Conservation (phyloP, 169 alveolate species). For the Plasmodium coatneyi region DNA sequence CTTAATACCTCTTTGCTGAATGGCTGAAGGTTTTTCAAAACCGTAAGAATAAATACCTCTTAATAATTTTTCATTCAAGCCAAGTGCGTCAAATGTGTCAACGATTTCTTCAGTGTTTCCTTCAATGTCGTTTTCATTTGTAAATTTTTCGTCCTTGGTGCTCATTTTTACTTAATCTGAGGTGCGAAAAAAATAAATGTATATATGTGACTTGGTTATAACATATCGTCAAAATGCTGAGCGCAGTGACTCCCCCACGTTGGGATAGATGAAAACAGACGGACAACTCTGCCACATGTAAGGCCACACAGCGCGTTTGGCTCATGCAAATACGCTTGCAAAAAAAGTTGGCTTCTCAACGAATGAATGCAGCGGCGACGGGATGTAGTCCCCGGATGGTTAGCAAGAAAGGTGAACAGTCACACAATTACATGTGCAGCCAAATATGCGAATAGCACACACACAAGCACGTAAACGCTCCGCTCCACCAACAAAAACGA, state of each 20-base stretch:
- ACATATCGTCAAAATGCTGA: not conserved
- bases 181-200: not conserved
- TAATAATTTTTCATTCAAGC: conserved; percentile 95
- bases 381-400: not conserved
- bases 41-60: conserved; percentile 98
- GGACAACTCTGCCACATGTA: not conserved
- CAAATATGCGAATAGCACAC: not conserved
- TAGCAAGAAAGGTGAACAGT: not conserved
- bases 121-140: conserved; percentile 74
- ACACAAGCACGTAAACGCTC: not conserved
- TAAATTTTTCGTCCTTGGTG: conserved; percentile 71
- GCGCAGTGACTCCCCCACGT: not conserved
- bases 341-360: not conserved
- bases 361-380: not conserved
- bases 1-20: conserved; percentile 98
- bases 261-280: not conserved
- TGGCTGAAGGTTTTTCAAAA: conserved; percentile 99
- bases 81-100: conserved; percentile 94
- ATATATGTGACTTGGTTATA: not conserved
- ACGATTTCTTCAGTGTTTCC: conserved; percentile 81
- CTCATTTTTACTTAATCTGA: conserved; percentile 61
- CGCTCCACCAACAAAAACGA: not conserved
- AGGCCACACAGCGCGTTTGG: not conserved
- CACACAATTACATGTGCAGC: not conserved
- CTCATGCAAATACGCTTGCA: not conserved